Evolutionary conservation across 208 protist genomes (phyloP).

Genomic region (Porcisia hertigi): DNA sequence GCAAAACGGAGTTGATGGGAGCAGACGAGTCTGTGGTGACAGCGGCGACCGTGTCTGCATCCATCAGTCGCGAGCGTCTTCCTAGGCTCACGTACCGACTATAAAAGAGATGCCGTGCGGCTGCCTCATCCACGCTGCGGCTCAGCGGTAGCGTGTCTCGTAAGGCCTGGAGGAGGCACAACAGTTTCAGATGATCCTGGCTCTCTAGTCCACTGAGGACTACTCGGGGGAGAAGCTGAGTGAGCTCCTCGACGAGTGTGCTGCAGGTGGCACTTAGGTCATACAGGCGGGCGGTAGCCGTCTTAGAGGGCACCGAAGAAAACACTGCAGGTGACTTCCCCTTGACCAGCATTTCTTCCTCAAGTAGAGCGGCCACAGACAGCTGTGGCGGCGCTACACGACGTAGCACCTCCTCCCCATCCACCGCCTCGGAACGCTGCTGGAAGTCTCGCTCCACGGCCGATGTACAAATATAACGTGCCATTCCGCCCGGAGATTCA

Average conservation of each 20-base stretch:
- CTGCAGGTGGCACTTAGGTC: conserved; percentile 29
- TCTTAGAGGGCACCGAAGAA: background rate
- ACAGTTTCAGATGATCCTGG: conserved; percentile 59
- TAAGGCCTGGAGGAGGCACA: conserved; percentile 77
- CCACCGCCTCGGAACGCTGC: conserved; percentile 13
- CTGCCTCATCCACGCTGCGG: conserved; percentile 72
- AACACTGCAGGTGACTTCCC: background rate
- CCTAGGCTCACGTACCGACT: conserved; percentile 56
- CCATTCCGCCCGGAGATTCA: conserved; percentile 18
- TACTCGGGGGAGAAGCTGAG: conserved; percentile 49
- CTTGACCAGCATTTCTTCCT: background rate
- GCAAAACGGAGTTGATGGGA: conserved; percentile 37
- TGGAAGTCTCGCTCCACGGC: conserved; percentile 24
- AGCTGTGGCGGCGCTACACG: conserved; percentile 25
- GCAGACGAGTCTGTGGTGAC: conserved; percentile 13
- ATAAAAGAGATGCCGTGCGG: conserved; percentile 74
- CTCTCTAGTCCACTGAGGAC: conserved; percentile 56
- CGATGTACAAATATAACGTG: conserved; percentile 26
- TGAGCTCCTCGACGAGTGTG: conserved; percentile 50
- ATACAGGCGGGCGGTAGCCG: conserved; percentile 16
- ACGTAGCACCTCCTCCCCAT: conserved; percentile 14
- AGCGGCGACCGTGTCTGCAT: background rate
- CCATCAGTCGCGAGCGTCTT: conserved; percentile 53
- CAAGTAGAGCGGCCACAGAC: conserved; percentile 7
- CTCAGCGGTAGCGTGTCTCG: conserved; percentile 40